A percentile compares a stretch with the other conserved stretches of the same genome.
Conservation (phyloP, 352 stramenopile genomes). For the Sclerospora graminicola region DNA sequence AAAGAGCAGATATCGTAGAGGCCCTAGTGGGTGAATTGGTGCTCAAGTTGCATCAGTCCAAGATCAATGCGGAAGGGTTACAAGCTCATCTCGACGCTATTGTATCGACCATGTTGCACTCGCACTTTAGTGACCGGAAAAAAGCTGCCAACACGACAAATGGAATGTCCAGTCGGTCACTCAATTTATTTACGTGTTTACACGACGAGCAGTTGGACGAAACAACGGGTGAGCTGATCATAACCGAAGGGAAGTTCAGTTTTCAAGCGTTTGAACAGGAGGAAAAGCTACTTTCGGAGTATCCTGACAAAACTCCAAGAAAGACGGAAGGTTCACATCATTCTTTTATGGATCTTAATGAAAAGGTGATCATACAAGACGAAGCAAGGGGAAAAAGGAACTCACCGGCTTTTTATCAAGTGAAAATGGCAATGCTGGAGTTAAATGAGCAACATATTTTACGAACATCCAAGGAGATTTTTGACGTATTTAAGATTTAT, state of each 20-base stretch:
- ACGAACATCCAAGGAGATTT: slow-evolving; percentile 47
- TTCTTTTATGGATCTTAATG: slow-evolving; percentile 12
- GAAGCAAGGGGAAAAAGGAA: background rate
- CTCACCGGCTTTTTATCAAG: background rate
- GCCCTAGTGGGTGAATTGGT: slow-evolving; percentile 51
- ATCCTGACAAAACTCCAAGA: background rate
- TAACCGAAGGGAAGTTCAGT: slow-evolving; percentile 28
- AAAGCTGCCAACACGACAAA: slow-evolving; percentile 13
- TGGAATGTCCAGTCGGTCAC: slow-evolving; percentile 31
- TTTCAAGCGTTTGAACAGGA: slow-evolving; percentile 7
- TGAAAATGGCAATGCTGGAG: slow-evolving; percentile 23
- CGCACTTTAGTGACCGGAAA: slow-evolving; percentile 36
- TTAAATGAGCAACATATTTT: slow-evolving; percentile 35
- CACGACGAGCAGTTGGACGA: slow-evolving; percentile 52
- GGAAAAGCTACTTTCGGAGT: slow-evolving; percentile 2
- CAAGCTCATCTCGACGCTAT: slow-evolving; percentile 40
- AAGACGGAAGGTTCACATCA: slow-evolving; percentile 12
- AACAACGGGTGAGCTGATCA: slow-evolving; percentile 37
- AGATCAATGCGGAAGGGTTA: slow-evolving; percentile 7
- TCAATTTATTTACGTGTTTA: slow-evolving; percentile 56
- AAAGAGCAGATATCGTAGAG: slow-evolving; percentile 59
- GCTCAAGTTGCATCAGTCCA: slow-evolving; percentile 28
- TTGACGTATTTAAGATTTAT: slow-evolving; percentile 79
- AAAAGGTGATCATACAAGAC: background rate
- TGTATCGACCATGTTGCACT: slow-evolving; percentile 39